These are phyloP conservation scores for Drechslerella coelobrocha DNA, from an alignment of 2,329 filamentous ascomycete species.

Conservation along the genomic window DNA sequence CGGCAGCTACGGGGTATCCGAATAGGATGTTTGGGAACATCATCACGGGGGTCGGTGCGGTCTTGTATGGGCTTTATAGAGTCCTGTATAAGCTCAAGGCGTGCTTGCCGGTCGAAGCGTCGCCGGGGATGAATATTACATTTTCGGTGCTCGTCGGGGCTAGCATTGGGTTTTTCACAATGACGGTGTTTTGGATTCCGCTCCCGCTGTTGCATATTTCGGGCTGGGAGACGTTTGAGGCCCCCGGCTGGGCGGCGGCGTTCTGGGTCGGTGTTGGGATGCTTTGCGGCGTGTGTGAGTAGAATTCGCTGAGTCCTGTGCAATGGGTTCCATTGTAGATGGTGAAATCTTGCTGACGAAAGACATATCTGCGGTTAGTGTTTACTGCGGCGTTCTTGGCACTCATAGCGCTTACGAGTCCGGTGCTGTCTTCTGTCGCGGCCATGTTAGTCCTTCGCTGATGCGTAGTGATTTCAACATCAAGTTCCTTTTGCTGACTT, in stretches of 20 bases:
- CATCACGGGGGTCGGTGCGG: constrained; percentile 35
- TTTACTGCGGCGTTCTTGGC: constrained; percentile 40
- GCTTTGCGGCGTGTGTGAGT: constrained; percentile 32
- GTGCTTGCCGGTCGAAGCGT: constrained; percentile 34
- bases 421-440: constrained; percentile 42
- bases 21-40: constrained; percentile 32
- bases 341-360: not conserved
- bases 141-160: constrained; percentile 39
- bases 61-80: constrained; percentile 39
- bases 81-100: constrained; percentile 46
- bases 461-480: not conserved
- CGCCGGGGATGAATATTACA: constrained; percentile 43
- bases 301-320: too few species aligned
- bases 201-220: constrained; percentile 38
- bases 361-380: not conserved
- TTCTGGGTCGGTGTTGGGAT: constrained; percentile 38
- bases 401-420: constrained; percentile 41
- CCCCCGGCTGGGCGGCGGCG: constrained; percentile 18
- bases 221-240: constrained; percentile 24
- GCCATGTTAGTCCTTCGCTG: constrained; percentile 38
- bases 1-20: constrained; percentile 12
- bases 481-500: not conserved
- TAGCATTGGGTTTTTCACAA: constrained; percentile 45
- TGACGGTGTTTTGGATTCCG: constrained; percentile 42
- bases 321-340: not conserved